Percentiles rank a stretch among this genome's conserved stretches.
These are phyloP conservation scores for Simmondsia chinensis DNA, from an alignment of 148 eudicot species.

Conservation along the genomic window DNA sequence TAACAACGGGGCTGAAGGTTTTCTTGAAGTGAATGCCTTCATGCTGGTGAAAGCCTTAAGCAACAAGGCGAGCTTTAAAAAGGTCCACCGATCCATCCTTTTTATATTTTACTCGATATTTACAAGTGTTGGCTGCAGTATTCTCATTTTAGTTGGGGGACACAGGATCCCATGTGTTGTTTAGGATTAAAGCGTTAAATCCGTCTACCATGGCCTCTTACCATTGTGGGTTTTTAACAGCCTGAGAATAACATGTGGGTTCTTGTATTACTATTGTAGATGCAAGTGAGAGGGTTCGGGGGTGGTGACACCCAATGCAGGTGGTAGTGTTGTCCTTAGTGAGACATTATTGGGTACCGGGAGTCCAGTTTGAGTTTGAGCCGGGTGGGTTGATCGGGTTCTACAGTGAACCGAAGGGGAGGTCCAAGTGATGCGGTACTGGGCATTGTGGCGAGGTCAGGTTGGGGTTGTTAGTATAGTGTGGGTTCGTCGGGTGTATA, in stretches of 20 bases:
- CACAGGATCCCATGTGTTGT: not conserved
- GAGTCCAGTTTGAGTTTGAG: no score
- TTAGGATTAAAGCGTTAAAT: not conserved
- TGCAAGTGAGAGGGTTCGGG: not conserved
- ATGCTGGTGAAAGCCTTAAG: slow-evolving; percentile 2
- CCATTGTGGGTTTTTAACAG: not conserved
- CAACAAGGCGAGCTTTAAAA: not conserved
- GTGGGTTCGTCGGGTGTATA: no score
- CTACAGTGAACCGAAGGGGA: no score
- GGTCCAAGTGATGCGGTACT: no score
- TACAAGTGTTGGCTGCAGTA: not conserved
- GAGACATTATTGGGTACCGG: no score
- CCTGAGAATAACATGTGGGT: no score
- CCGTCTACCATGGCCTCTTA: not conserved
- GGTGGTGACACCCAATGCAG: no score
- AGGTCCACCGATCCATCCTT: not conserved
- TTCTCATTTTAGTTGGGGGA: not conserved
- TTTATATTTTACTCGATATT: not conserved
- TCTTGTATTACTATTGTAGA: not conserved
- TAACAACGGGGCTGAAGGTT: not conserved
- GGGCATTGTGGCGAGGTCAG: no score
- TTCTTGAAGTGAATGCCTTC: not conserved
- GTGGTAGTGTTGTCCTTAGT: no score
- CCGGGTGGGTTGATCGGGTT: no score
- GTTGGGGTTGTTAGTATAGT: no score